Evolutionary conservation across 2,329 filamentous ascomycete genomes (phyloP), one percentile per base, ranked within the genome.

Genomic region (Plectosphaerella sp.): DNA sequence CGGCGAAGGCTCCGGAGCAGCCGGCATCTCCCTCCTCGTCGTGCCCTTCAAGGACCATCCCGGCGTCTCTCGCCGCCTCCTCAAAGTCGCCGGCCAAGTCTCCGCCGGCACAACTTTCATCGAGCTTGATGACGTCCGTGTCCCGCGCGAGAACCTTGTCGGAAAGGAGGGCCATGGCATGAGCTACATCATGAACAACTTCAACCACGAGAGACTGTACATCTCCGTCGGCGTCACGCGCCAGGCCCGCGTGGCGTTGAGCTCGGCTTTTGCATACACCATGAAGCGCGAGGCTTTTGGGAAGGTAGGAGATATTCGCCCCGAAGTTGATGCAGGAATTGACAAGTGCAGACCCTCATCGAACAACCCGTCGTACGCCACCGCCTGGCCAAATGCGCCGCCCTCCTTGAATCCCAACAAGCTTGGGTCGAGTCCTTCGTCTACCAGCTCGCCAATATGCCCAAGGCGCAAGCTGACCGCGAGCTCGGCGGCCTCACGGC

Each of bases 121-220:
- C 59, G 86, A 89, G 63, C 75, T 91, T 1, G 87, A 90, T 60
- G 86, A 91, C 50, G 88, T 91, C 18, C 77, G 82, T 52, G 87
- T 91, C 1, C 87, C 87, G 0, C 77, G 83, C 0, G 79, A 80
- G 61, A 90, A 91, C 62, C 68, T 91, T 8, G 82, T 91, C 52
- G 88, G 87, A 3, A 59, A 74, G 18, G 87, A 91, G 65, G 87
- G 86, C 11, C 72, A 79, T 61, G 88, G 88, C 5, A 90, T 91
- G 86, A 78, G 74, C 53, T 88, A 88, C 62, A 80, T 88, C 61
- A 89, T 88, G 85, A 86, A 82, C 50, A 89, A 91, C 69, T 91
- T 91, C 78, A 91, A 91, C 70, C 87, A 91, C 65, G 88, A 91
- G 66, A 80, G 87, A 0, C 72, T 91, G 11, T 77, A 76, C 15